Evolutionary conservation across 2,329 filamentous ascomycete genomes (phyloP).

Genomic region (Cercospora canescens): DNA sequence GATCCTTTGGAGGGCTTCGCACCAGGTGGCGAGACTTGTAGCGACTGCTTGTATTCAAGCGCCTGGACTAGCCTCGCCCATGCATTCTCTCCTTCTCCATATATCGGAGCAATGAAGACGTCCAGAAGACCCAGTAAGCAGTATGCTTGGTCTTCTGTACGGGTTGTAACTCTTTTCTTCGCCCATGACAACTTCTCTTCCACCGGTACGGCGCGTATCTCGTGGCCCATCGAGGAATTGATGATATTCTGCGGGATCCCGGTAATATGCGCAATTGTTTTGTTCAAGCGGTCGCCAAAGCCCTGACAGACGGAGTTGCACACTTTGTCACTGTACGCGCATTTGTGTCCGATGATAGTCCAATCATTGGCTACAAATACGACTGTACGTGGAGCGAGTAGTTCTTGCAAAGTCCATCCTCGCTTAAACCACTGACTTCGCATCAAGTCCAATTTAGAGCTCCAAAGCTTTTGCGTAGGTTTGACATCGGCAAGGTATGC

Average conservation of each 20-base stretch:
- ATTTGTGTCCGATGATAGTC: background rate
- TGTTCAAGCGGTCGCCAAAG: background rate
- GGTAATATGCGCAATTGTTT: background rate
- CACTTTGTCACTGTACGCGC: background rate
- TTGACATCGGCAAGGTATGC: background rate
- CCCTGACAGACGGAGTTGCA: background rate
- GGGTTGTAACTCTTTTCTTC: background rate
- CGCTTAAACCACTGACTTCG: conserved; percentile 8
- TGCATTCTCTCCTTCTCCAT: background rate
- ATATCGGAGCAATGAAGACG: background rate
- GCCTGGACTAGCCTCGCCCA: background rate
- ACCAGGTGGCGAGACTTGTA: background rate
- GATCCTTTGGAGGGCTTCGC: background rate
- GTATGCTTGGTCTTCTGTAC: background rate
- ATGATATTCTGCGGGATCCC: background rate
- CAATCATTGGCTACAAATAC: conserved; percentile 10
- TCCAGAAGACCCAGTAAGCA: conserved; percentile 1
- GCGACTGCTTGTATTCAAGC: background rate
- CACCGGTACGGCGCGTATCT: background rate
- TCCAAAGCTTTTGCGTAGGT: background rate
- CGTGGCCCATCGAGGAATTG: background rate
- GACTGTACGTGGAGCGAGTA: conserved; percentile 17
- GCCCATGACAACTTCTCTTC: background rate
- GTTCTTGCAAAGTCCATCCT: conserved; percentile 19
- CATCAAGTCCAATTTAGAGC: background rate